These are phyloP conservation scores for Penicillium steckii DNA, from an alignment of 495 filamentous ascomycete genomes.

Conservation along the genomic window DNA sequence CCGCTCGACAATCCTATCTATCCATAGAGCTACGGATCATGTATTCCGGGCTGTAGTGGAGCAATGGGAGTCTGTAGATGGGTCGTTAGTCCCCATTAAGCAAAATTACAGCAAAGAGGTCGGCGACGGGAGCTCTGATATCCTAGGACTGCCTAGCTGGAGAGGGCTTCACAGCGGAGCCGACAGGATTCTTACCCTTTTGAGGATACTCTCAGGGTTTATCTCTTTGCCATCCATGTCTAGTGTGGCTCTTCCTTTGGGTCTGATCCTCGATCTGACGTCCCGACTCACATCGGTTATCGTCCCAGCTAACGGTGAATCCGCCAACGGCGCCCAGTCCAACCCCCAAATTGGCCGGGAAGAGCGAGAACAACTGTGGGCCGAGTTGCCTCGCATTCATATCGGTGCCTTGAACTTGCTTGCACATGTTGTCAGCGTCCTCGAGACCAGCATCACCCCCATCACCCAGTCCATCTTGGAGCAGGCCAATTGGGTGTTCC, in stretches of 20 bases:
- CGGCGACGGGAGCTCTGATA: slow-evolving; percentile 33
- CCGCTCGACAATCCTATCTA: slow-evolving; percentile 53
- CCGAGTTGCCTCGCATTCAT: slow-evolving; percentile 71
- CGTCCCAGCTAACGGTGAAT: slow-evolving; percentile 46
- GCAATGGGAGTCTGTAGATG: slow-evolving; percentile 67
- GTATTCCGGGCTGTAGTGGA: slow-evolving; percentile 76
- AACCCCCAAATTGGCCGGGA: slow-evolving; percentile 71
- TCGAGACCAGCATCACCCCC: slow-evolving; percentile 52
- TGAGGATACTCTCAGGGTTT: slow-evolving; percentile 55
- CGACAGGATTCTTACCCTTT: slow-evolving; percentile 61
- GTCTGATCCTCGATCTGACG: slow-evolving; percentile 61
- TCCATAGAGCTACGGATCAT: slow-evolving; percentile 67
- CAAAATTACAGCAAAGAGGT: slow-evolving; percentile 40
- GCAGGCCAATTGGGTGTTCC: slow-evolving; percentile 67
- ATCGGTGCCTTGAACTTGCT: slow-evolving; percentile 61
- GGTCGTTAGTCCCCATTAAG: slow-evolving; percentile 17
- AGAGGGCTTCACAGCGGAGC: slow-evolving; percentile 67
- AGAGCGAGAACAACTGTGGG: slow-evolving; percentile 73
- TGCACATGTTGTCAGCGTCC: slow-evolving; percentile 47
- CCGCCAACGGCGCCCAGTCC: slow-evolving; percentile 41
- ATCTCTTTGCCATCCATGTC: slow-evolving; percentile 58
- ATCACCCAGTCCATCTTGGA: slow-evolving; percentile 61
- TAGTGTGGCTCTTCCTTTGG: slow-evolving; percentile 61
- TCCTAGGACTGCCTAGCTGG: slow-evolving; percentile 64
- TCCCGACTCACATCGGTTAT: slow-evolving; percentile 67